Evolutionary conservation across 2,329 filamentous ascomycete species (phyloP).

Genomic region (Sclerotinia trifoliorum): DNA sequence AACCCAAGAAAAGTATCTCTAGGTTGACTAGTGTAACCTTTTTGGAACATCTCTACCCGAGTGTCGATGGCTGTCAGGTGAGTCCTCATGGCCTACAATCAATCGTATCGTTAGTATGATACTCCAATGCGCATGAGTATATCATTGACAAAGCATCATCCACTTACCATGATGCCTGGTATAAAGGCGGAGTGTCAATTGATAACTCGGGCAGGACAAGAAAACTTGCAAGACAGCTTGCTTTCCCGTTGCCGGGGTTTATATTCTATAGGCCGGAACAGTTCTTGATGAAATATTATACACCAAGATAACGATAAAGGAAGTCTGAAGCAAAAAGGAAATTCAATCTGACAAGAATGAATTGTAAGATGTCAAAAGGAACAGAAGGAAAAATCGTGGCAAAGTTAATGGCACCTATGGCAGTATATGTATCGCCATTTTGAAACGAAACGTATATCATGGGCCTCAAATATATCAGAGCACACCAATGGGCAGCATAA

Average conservation of each 20-base stretch:
- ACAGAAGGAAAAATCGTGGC: slow-evolving; percentile 30
- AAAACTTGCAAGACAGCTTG: slow-evolving; percentile 23
- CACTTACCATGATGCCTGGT: slow-evolving; percentile 19
- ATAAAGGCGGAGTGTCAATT: slow-evolving; percentile 7
- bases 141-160: neutral
- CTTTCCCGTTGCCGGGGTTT: slow-evolving; percentile 22
- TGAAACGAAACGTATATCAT: slow-evolving; percentile 25
- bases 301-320: slow-evolving; percentile 27
- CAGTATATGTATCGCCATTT: slow-evolving; percentile 38
- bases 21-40: slow-evolving; percentile 40
- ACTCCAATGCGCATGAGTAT: neutral
- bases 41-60: slow-evolving; percentile 47
- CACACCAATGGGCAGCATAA: slow-evolving; percentile 34
- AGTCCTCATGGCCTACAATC: slow-evolving; percentile 30
- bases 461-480: slow-evolving; percentile 28
- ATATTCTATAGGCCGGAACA: slow-evolving; percentile 12
- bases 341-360: slow-evolving; percentile 6
- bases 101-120: slow-evolving; percentile 28
- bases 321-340: slow-evolving; percentile 17
- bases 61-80: slow-evolving; percentile 37
- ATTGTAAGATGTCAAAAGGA: slow-evolving; percentile 30
- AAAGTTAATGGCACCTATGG: slow-evolving; percentile 35
- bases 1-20: slow-evolving; percentile 62
- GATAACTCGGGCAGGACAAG: slow-evolving; percentile 16
- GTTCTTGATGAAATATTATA: slow-evolving; percentile 21